phyloP scores from a whole-genome alignment of 345 rosid species.

The Cochlearia excelsa region DNA sequence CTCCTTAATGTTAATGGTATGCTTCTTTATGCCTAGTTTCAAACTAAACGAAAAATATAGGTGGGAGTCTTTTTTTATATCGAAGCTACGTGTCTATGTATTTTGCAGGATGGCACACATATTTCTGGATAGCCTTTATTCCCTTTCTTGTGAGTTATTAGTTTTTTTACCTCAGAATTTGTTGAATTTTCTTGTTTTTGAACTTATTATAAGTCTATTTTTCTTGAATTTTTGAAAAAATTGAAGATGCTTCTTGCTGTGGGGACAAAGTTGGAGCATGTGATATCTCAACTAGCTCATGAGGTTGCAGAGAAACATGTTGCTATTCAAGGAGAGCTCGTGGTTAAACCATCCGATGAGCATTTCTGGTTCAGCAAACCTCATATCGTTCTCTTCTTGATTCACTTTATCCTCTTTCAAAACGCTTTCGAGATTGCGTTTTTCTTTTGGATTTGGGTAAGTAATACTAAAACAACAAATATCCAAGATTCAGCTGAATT shows the following conservation, averaged over 20 bases:
- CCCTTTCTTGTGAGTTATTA: constrained; percentile 66
- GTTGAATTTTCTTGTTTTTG: not conserved
- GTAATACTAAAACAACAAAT: not conserved
- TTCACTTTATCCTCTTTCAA: constrained; percentile 86
- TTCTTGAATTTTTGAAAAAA: not conserved
- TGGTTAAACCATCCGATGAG: constrained; percentile 73
- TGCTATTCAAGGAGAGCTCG: constrained; percentile 67
- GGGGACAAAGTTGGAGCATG: constrained; percentile 81
- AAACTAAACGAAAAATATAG: too few relatives aligned
- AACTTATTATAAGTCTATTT: not conserved
- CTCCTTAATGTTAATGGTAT: constrained; percentile 78
- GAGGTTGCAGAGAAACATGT: constrained; percentile 80
- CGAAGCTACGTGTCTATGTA: not conserved
- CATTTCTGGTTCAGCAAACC: constrained; percentile 77
- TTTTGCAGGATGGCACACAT: constrained; percentile 81
- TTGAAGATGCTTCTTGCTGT: constrained; percentile 74
- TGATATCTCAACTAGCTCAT: constrained; percentile 63
- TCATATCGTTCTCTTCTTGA: constrained; percentile 58
- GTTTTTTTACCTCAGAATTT: not conserved
- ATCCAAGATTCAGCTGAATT: not conserved
- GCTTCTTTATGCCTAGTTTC: constrained; percentile 13
- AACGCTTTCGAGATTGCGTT: constrained; percentile 90
- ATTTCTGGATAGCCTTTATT: constrained; percentile 85
- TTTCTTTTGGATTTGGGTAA: constrained; percentile 93
- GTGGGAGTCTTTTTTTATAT: not conserved